Evolutionary conservation across 2,329 filamentous ascomycete genomes (phyloP).

Genomic region (Cryphonectria nitschkei): DNA sequence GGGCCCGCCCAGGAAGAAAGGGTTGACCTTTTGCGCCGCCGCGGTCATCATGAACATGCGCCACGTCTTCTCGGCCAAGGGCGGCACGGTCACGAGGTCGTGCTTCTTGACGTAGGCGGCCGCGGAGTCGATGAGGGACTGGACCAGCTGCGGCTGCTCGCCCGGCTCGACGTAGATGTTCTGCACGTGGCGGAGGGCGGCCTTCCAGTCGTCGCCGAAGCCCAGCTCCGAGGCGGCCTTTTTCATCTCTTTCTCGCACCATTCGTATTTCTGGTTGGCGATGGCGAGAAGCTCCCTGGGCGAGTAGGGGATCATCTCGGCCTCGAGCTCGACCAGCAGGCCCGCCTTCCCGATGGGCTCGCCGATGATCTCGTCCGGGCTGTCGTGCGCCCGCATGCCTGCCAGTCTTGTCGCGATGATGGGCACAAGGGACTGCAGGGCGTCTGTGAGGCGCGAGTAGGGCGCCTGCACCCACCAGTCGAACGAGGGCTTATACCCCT

Average conservation of each 20-base stretch:
- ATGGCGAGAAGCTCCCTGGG: slow-evolving; percentile 59
- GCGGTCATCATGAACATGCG: slow-evolving; percentile 61
- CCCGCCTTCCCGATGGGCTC: slow-evolving; percentile 58
- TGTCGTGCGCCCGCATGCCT: slow-evolving; percentile 46
- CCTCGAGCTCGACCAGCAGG: slow-evolving; percentile 54
- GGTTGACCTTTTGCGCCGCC: slow-evolving; percentile 55
- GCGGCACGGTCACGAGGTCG: slow-evolving; percentile 59
- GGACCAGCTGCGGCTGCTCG: slow-evolving; percentile 56
- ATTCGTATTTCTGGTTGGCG: slow-evolving; percentile 54
- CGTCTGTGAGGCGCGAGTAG: slow-evolving; percentile 44
- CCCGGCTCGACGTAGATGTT: slow-evolving; percentile 57
- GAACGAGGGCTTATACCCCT: slow-evolving; percentile 59
- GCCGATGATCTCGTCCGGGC: slow-evolving; percentile 56
- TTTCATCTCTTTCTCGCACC: slow-evolving; percentile 60
- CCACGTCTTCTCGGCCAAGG: slow-evolving; percentile 56
- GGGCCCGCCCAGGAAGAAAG: slow-evolving; percentile 62
- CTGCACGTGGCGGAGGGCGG: slow-evolving; percentile 60
- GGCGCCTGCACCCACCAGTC: slow-evolving; percentile 59
- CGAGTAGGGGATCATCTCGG: slow-evolving; percentile 61
- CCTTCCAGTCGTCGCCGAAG: slow-evolving; percentile 52
- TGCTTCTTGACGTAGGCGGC: slow-evolving; percentile 55
- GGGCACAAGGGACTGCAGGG: slow-evolving; percentile 41
- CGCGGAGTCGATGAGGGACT: slow-evolving; percentile 54
- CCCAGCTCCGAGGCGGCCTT: slow-evolving; percentile 53
- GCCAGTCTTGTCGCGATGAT: slow-evolving; percentile 48